These are phyloP conservation scores for Kurtzmaniella natalensis DNA, from an alignment of 1,139 yeast genomes.

Conservation along the genomic window DNA sequence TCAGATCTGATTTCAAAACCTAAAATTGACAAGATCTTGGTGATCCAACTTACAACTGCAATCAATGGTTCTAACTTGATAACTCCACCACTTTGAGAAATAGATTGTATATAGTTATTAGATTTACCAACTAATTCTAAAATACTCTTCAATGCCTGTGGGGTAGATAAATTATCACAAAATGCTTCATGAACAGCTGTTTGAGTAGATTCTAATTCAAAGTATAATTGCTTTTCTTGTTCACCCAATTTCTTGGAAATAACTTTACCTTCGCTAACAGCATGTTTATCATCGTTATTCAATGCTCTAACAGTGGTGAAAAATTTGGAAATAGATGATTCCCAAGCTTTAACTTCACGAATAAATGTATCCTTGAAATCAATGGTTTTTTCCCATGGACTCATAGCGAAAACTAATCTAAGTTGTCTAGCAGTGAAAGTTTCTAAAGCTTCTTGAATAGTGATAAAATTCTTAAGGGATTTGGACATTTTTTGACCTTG, in stretches of 20 bases:
- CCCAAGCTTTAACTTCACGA: conserved; percentile 71
- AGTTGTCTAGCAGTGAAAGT: conserved; percentile 74
- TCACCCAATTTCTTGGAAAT: conserved; percentile 52
- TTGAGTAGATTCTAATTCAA: conserved; percentile 51
- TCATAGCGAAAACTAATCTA: conserved; percentile 84
- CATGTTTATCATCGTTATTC: conserved; percentile 54
- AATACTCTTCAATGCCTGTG: conserved; percentile 62
- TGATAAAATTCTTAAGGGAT: conserved; percentile 88
- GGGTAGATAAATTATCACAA: conserved; percentile 83
- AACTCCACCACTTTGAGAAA: conserved; percentile 35
- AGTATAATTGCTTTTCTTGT: conserved; percentile 52
- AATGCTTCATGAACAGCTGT: conserved; percentile 70
- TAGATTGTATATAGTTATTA: conserved; percentile 63
- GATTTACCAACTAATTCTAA: conserved; percentile 66
- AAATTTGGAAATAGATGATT: conserved; percentile 71
- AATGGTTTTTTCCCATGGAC: conserved; percentile 87
- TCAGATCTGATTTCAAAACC: conserved; percentile 76
- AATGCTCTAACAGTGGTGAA: conserved; percentile 83
- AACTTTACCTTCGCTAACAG: conserved; percentile 38
- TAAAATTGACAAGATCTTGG: conserved; percentile 61
- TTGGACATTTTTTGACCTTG: conserved; percentile 99
- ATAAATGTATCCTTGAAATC: conserved; percentile 85
- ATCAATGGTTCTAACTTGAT: conserved; percentile 63
- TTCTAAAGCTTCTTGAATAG: conserved; percentile 83
- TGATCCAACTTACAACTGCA: conserved; percentile 64